Evolutionary conservation across 805 yeast species (phyloP).

Genomic region (Yarrowia bubula): DNA sequence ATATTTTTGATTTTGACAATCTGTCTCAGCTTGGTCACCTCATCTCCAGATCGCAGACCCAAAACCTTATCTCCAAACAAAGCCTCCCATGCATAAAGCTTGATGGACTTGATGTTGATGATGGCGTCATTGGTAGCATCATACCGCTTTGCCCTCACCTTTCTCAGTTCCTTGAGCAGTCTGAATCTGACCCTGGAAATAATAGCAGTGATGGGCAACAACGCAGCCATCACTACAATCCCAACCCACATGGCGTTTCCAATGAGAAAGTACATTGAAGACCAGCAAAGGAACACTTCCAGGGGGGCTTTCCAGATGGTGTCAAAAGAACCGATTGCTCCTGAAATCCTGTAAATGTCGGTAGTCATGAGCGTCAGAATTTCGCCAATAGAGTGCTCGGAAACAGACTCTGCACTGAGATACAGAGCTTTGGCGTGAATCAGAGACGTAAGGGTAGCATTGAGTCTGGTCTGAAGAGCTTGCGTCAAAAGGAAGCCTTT

Average conservation of each 20-base stretch:
- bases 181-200: conserved; percentile 53
- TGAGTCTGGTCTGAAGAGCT: conserved; percentile 67
- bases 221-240: conserved; percentile 66
- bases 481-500: conserved; percentile 75
- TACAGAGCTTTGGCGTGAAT: conserved; percentile 67
- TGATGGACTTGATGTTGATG: conserved; percentile 84
- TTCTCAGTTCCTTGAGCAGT: conserved; percentile 64
- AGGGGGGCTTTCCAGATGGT: conserved; percentile 92
- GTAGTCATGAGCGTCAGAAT: conserved; percentile 93
- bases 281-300: conserved; percentile 74
- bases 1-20: conserved; percentile 69
- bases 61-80: conserved; percentile 74
- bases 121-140: conserved; percentile 81
- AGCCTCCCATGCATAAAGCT: conserved; percentile 92
- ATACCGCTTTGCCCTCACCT: conserved; percentile 85
- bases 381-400: conserved; percentile 78
- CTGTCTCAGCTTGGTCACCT: conserved; percentile 67
- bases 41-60: conserved; percentile 82
- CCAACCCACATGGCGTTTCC: conserved; percentile 95
- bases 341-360: conserved; percentile 85
- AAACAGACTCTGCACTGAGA: conserved; percentile 64
- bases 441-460: conserved; percentile 58
- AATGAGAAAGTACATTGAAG: conserved; percentile 65
- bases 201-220: conserved; percentile 75
- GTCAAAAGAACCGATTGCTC: conserved; percentile 72